These are phyloP conservation scores for Pinus albicaulis DNA, from an alignment of 75 land plant species.

Conservation along the genomic window DNA sequence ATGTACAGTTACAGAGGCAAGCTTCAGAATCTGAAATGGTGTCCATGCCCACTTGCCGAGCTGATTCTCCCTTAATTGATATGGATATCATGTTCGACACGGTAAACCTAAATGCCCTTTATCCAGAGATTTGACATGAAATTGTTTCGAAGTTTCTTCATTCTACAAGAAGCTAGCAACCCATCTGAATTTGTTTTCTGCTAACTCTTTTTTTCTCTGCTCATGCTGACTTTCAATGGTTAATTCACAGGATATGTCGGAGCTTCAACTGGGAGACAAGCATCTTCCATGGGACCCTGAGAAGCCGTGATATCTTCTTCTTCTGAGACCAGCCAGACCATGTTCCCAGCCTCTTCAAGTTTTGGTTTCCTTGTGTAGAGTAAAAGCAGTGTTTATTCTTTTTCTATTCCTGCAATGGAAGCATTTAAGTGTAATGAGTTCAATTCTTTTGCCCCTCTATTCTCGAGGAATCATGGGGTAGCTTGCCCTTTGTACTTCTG, in stretches of 20 bases:
- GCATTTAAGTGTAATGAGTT: background rate
- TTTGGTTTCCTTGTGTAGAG: background rate
- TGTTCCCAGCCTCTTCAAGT: background rate
- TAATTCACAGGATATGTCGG: background rate
- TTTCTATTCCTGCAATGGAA: background rate
- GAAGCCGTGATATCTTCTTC: background rate
- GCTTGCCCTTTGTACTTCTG: background rate
- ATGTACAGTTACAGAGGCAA: constrained; percentile 2
- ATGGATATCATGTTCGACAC: constrained; percentile 2
- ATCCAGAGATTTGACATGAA: background rate
- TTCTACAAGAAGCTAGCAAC: background rate
- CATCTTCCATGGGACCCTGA: background rate
- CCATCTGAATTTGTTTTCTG: background rate
- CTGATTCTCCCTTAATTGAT: constrained; percentile 11
- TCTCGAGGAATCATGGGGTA: too few relatives aligned
- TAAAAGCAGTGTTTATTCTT: constrained; percentile 2
- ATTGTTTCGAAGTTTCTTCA: background rate
- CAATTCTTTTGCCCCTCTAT: too few relatives aligned
- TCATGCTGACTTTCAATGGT: background rate
- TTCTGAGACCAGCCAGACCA: background rate
- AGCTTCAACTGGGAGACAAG: background rate
- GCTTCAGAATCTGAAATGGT: constrained; percentile 27
- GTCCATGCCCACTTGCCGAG: constrained; percentile 29
- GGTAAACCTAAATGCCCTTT: constrained; percentile 1
- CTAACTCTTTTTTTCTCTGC: constrained; percentile 1